phyloP scores from a whole-genome alignment of 1,284 basidiomycete species.

The Puccinia triticina region DNA sequence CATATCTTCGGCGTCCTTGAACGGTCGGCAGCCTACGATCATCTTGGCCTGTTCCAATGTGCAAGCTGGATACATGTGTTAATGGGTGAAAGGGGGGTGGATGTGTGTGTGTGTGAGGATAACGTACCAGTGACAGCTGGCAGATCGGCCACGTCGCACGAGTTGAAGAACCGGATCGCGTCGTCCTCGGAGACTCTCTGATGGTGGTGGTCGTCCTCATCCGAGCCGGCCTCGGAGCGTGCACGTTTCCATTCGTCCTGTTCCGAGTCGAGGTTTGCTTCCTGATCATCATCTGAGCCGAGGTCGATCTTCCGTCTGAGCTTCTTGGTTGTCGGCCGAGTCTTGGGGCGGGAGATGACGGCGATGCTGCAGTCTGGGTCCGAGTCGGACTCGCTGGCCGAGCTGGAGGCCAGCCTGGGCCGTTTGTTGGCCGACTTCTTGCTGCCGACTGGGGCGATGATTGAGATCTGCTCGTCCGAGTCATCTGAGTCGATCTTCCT shows the following conservation, averaged over 20 bases:
- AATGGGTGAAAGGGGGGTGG: slow-evolving; percentile 16
- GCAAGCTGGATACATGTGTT: slow-evolving; percentile 69
- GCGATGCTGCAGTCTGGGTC: slow-evolving; percentile 10
- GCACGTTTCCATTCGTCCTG: slow-evolving; percentile 31
- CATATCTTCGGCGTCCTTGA: slow-evolving; percentile 75
- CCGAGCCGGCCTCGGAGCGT: not conserved
- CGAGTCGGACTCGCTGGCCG: slow-evolving; percentile 4
- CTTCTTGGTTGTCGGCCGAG: slow-evolving; percentile 16
- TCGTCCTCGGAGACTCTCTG: slow-evolving; percentile 61
- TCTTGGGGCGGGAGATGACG: not conserved
- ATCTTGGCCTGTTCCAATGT: slow-evolving; percentile 76
- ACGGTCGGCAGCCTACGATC: slow-evolving; percentile 81
- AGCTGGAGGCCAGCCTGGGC: not conserved
- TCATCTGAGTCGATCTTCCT: slow-evolving; percentile 9
- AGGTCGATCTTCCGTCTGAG: slow-evolving; percentile 9
- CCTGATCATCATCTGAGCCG: not conserved
- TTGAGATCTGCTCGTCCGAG: not conserved
- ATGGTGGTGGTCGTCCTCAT: slow-evolving; percentile 52
- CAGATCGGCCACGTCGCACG: slow-evolving; percentile 71
- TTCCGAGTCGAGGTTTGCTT: not conserved
- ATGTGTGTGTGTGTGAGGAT: slow-evolving; percentile 52
- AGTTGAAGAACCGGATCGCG: slow-evolving; percentile 85
- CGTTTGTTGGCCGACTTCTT: slow-evolving; percentile 10
- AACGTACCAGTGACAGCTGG: slow-evolving; percentile 84
- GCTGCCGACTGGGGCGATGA: not conserved